Base-by-base conservation (phyloP, 2,329 filamentous ascomycete species). In the Fusarium sambucinum region DNA sequence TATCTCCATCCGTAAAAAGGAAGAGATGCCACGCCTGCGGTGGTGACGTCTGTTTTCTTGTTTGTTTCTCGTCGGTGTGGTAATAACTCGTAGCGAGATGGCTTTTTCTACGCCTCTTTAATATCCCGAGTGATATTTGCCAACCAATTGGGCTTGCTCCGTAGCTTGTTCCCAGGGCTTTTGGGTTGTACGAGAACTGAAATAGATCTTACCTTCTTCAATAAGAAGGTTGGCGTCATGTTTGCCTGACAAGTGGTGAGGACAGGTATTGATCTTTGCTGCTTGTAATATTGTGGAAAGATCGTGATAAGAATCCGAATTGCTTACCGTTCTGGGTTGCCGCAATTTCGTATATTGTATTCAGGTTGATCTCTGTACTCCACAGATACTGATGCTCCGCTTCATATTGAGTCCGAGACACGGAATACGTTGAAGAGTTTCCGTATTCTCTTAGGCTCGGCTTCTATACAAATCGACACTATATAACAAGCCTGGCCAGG, bases 21-120 rank as follows among this genome's bases (percentile, higher is more conserved):
- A 48, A 21, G n/a, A 25, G 32, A 38, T 48, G 29, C 46, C 21
- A 13, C 50, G 59, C 21, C 30, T 33, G 21, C 35, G 23, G 23
- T 27, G 16, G 13, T 27, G 38, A 47, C 27, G 25, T 33, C n/a
- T 53, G 21, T 42, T 55, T 57, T 19, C 55, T 44, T 46, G 29
- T 37, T 54, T 50, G 25, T 37, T 54, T 41, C 53, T 45, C 58
- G 23, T 57, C 40, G 29, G 13, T 16, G 4, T 40, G 23, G 32
- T 38, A 40, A 51, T 51, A 19, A 21, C 23, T n/a, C 17, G 47
- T 38, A 51, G 47, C 47, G 47, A 38, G 33, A 51, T 51, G 32
- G 33, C 23, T n/a, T 38, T 25, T 51, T n/a, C 38, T 56, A 37
- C 57, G 42, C 54, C 57, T 38, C 57, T 25, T 51, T 30, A 61